Base-by-base conservation (phyloP, 768 basidiomycete species). In the Botryobasidium botryosum region DNA sequence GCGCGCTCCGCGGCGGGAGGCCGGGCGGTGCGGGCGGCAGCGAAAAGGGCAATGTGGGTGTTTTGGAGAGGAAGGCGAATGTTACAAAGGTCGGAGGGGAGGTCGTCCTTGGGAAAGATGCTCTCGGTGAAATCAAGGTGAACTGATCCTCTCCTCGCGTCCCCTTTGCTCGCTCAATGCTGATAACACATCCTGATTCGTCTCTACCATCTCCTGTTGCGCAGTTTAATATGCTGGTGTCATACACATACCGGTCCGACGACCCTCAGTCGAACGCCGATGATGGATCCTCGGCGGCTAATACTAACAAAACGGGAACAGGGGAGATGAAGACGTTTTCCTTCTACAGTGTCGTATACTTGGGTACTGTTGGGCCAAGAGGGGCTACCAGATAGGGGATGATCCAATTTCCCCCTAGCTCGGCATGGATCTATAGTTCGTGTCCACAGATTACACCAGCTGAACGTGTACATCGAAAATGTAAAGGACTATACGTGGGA, bases 211-310 rank as follows among this genome's bases (percentile, higher is more conserved):
- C 6, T 40, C n/a, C 4, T 28, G n/a, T 6, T 18, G 27, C 38
- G 3, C 59, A 96, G 91, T 90, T 90, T 59, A 90, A 90, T 54
- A 79, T 97, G 74, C 71, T 90, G 50, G 80, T 99, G 1, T 75
- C 86, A 2, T 96, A 87, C 60, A 92, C 88, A 0, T 99, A 97
- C 58, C 74, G 82, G 27, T 80, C 86, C 0, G 92, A 97, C 55
- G 91, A 94, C 49, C 70, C 77, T 20, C 67, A n/a, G n/a, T n/a
- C n/a, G n/a, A 33, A 33, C 31, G 31, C 31, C 17, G 31, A 17
- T 12, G 12, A 12, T 13, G 12, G 13, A 12, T 39, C 37, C 24
- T 39, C 37, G 12, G 37, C 23, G 10, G 37, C 12, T 1, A 12
- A 12, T 12, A n/a, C n/a, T n/a, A n/a, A n/a, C n/a, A 13, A 13